A percentile compares a stretch with the other conserved stretches of the same genome.
Conservation (phyloP, 306 rosid genomes). For the Pyrus pyrifolia region DNA sequence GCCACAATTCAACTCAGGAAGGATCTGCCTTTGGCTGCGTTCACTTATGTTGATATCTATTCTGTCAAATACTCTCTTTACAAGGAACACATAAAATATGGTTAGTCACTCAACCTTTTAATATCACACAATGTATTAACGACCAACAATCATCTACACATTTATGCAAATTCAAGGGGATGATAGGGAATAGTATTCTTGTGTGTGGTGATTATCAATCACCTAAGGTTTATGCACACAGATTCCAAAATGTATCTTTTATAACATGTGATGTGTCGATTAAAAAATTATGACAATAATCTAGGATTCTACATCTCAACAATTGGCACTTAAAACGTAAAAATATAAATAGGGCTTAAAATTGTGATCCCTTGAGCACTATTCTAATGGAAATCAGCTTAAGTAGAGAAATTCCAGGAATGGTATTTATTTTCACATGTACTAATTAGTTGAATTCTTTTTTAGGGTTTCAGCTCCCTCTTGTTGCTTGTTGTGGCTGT, state of each 20-base stretch:
- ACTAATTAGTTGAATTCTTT: not conserved
- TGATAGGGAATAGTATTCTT: no score
- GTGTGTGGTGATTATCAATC: no score
- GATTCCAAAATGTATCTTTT: no score
- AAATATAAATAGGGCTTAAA: not conserved
- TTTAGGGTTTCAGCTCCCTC: constrained; percentile 47
- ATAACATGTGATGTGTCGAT: no score
- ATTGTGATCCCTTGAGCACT: not conserved
- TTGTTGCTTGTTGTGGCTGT: constrained; percentile 39
- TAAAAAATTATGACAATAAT: no score
- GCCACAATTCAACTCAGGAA: constrained; percentile 31
- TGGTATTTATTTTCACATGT: not conserved
- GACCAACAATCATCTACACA: no score
- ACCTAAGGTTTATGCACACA: no score
- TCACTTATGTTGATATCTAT: no score
- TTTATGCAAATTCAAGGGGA: no score
- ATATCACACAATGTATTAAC: not conserved
- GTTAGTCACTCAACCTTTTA: constrained; percentile 10
- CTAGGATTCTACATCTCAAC: no score
- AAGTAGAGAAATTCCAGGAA: not conserved
- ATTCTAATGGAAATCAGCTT: not conserved
- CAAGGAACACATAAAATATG: constrained; percentile 33
- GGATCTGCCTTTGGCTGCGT: no score
- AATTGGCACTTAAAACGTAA: not conserved
- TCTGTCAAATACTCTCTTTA: no score